Percentiles rank a stretch among this genome's conserved stretches.
phyloP scores from a whole-genome alignment of 1,284 basidiomycete genomes.

The Anthracocystis panici-leucophaei region DNA sequence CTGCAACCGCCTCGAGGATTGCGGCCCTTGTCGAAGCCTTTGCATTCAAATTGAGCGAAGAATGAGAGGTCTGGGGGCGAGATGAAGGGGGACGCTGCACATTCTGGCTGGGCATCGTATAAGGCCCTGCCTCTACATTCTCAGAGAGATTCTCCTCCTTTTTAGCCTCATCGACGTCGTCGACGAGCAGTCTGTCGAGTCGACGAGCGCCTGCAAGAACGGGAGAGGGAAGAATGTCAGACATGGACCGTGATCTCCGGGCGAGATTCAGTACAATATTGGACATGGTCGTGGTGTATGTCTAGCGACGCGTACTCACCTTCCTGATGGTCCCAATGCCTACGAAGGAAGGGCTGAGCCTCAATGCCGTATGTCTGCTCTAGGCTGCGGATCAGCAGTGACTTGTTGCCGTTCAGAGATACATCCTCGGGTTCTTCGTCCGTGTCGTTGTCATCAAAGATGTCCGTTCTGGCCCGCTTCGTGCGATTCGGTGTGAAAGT shows the following conservation, averaged over 20 bases:
- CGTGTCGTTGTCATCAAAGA: not conserved
- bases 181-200: slow-evolving; percentile 79
- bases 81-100: slow-evolving; percentile 72
- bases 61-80: slow-evolving; percentile 74
- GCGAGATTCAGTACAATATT: not conserved
- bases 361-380: slow-evolving; percentile 78
- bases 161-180: slow-evolving; percentile 75
- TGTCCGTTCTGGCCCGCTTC: slow-evolving; percentile 14
- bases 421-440: not conserved
- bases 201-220: slow-evolving; percentile 77
- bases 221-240: not conserved
- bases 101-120: slow-evolving; percentile 1
- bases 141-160: not conserved
- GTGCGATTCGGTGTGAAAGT: not conserved
- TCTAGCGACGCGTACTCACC: slow-evolving; percentile 72
- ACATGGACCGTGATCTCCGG: not conserved
- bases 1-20: slow-evolving; percentile 38
- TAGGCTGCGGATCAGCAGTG: slow-evolving; percentile 77
- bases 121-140: not conserved
- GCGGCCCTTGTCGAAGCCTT: slow-evolving; percentile 43
- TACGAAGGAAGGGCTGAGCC: slow-evolving; percentile 78
- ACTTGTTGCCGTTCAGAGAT: slow-evolving; percentile 4
- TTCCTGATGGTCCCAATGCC: slow-evolving; percentile 82
- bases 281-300: not conserved
- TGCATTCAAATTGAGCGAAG: slow-evolving; percentile 29